These are phyloP conservation scores for Magnusiomyces fungicola DNA, from an alignment of 1,139 yeast species.

Conservation along the genomic window DNA sequence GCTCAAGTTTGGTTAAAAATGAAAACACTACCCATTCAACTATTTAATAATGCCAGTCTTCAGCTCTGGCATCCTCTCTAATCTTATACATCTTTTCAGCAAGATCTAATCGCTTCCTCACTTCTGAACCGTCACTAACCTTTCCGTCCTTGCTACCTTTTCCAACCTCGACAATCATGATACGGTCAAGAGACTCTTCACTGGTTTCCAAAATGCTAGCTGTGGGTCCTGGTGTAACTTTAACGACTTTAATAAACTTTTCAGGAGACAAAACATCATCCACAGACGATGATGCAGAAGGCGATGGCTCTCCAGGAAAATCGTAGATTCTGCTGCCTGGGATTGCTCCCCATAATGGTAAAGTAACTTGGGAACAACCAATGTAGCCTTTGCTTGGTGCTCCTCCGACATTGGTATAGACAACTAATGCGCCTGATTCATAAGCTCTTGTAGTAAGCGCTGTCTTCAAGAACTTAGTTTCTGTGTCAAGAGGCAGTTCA, in stretches of 20 bases:
- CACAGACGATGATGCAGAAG: not conserved
- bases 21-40: not conserved
- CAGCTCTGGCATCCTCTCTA: slow-evolving; percentile 14
- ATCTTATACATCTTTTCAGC: slow-evolving; percentile 19
- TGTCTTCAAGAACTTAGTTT: slow-evolving; percentile 14
- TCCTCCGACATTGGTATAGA: slow-evolving; percentile 20
- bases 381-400: slow-evolving; percentile 9
- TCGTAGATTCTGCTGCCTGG: slow-evolving; percentile 1
- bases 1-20: too few relatives aligned
- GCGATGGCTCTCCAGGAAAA: slow-evolving; percentile 1
- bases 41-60: slow-evolving; percentile 18
- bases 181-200: slow-evolving; percentile 6
- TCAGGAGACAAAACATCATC: not conserved
- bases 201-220: slow-evolving; percentile 9
- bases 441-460: slow-evolving; percentile 19
- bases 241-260: not conserved
- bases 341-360: slow-evolving; percentile 13
- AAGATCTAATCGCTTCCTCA: slow-evolving; percentile 12
- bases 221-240: slow-evolving; percentile 5
- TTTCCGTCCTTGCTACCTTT: slow-evolving; percentile 1
- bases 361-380: slow-evolving; percentile 15
- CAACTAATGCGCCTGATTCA: slow-evolving; percentile 17
- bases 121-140: slow-evolving; percentile 10
- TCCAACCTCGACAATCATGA: slow-evolving; percentile 2
- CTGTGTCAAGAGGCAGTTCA: slow-evolving; percentile 16